phyloP scores from a whole-genome alignment of 164 flowering plant species.

The Vitis amurensis region DNA sequence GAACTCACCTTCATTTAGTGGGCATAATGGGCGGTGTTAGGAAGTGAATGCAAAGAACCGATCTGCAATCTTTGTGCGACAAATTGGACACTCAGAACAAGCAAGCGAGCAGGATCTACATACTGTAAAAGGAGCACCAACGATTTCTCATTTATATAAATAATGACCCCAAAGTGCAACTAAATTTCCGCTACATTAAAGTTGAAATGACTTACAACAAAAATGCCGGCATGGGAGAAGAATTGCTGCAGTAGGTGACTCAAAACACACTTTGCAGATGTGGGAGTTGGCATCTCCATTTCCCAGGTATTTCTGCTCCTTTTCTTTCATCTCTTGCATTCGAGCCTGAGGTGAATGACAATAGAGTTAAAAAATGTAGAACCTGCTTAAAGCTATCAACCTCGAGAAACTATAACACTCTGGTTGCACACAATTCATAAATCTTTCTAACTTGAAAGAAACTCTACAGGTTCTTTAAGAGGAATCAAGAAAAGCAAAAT shows the following conservation, averaged over 20 bases:
- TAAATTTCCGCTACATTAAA: not conserved
- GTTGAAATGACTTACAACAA: conserved; percentile 61
- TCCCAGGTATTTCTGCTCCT: conserved; percentile 51
- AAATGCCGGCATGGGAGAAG: conserved; percentile 98
- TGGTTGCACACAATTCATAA: not conserved
- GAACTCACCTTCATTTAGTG: conserved; percentile 21
- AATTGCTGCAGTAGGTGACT: conserved; percentile 84
- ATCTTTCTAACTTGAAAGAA: too few species aligned
- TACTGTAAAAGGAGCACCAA: conserved; percentile 53
- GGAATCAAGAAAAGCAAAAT: too few species aligned
- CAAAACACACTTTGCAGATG: conserved; percentile 93
- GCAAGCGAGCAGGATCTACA: conserved; percentile 96
- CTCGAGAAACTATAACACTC: not conserved
- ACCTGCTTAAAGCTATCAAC: not conserved
- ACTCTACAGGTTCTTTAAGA: too few species aligned
- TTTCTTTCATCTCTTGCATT: conserved; percentile 96
- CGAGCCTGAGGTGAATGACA: conserved; percentile 53
- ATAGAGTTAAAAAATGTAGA: not conserved
- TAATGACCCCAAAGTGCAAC: not conserved
- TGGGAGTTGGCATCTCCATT: conserved; percentile 83
- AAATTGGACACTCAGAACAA: conserved; percentile 92
- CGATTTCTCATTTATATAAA: not conserved
- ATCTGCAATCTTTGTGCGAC: conserved; percentile 86
- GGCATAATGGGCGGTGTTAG: conserved; percentile 24
- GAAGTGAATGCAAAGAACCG: conserved; percentile 89